Conservation (phyloP, 805 yeast species). For the Myxozyma sirexii region DNA sequence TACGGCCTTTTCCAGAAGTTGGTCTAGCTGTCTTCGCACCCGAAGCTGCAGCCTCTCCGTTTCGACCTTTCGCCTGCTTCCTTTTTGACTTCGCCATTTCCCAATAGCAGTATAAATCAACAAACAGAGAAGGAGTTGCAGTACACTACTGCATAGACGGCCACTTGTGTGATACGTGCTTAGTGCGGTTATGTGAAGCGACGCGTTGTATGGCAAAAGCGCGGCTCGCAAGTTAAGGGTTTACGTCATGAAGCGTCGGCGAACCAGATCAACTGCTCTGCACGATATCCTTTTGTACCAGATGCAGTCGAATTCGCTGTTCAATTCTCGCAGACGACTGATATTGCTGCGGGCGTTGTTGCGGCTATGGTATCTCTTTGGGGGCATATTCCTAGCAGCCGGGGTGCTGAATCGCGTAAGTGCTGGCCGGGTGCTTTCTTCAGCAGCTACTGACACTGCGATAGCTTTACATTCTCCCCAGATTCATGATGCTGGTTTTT, state of each 20-base stretch:
- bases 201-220: no score
- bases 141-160: no score
- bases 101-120: no score
- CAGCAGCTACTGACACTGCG: neutral
- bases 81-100: neutral
- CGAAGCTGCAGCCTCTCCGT: no score
- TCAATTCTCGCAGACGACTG: constrained; percentile 3
- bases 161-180: no score
- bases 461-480: constrained; percentile 25
- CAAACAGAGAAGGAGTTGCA: neutral
- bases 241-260: neutral
- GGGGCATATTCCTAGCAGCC: constrained; percentile 13
- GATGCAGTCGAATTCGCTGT: neutral
- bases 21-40: no score
- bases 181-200: no score
- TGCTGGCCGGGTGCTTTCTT: neutral
- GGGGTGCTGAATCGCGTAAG: constrained; percentile 21
- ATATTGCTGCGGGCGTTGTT: constrained; percentile 8
- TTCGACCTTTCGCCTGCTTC: neutral
- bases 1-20: neutral
- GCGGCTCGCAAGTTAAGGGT: no score
- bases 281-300: neutral
- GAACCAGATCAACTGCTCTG: neutral
- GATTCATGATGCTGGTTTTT: constrained; percentile 8
- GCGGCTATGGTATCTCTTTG: constrained; percentile 22